phyloP scores from a whole-genome alignment of 495 filamentous ascomycete genomes.

The Rhizodiscina lignyota region DNA sequence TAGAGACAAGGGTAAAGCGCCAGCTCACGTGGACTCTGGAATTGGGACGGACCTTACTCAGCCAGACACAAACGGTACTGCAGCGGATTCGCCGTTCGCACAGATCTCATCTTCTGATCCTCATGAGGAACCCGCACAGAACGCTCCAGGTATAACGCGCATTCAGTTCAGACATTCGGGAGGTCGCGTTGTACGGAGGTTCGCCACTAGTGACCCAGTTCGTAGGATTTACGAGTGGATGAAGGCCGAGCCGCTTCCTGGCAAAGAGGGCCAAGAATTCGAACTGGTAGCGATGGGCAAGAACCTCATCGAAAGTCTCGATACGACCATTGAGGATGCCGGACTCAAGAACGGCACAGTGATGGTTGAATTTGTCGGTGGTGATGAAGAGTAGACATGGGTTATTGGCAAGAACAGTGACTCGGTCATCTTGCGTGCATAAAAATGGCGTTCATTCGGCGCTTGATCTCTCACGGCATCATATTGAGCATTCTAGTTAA shows the following conservation, averaged over 20 bases:
- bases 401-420: no score
- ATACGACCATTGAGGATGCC: constrained; percentile 60
- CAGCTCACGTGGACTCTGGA: constrained; percentile 16
- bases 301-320: constrained; percentile 61
- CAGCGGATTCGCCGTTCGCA: constrained; percentile 28
- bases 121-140: constrained; percentile 58
- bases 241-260: constrained; percentile 64
- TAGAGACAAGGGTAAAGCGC: constrained; percentile 49
- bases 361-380: constrained; percentile 81
- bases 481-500: no score
- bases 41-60: no score
- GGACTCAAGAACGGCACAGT: constrained; percentile 81
- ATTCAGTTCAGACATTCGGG: constrained; percentile 79
- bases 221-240: constrained; percentile 87
- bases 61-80: constrained; percentile 1
- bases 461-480: no score
- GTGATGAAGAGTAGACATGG: no score
- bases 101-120: constrained; percentile 52
- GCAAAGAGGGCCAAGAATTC: constrained; percentile 63
- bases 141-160: constrained; percentile 57
- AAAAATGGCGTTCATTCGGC: no score
- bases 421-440: no score
- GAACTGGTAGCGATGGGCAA: constrained; percentile 69
- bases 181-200: constrained; percentile 68
- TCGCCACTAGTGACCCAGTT: constrained; percentile 64